Base-by-base conservation (phyloP, 805 yeast genomes). In the Yarrowia sp. region DNA sequence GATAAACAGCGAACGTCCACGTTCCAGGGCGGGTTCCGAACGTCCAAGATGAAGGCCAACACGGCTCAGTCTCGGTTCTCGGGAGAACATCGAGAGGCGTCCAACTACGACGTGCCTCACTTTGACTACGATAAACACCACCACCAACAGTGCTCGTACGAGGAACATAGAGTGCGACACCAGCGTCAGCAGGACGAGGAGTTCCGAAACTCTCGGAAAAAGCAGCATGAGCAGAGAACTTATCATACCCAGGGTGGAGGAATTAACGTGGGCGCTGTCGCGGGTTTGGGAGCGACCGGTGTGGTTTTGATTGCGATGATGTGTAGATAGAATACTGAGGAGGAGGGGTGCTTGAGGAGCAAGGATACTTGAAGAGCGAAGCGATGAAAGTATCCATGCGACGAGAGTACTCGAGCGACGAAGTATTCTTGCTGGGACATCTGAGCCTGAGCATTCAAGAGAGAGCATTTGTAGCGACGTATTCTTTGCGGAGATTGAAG, bases 81-180 rank as follows among this genome's bases (percentile, higher is more conserved):
- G 9, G 67, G 67, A 11, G 56, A 63, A 48, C 56, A 48, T 12
- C 59, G 71, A 19, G 64, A 68, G 16, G 72, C 72, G 49, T 72
- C 75, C 19, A 72, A 75, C 65, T 69, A 76, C 67, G 77, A 74
- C 49, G 81, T 78, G 26, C 79, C 81, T 12, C 81, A 79, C 70
- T 79, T 79, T 69, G 79, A 79, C 68, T 75, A 72, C 64, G 78
- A 73, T 63, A 68, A 68, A 70, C 81, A 79, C 69, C 73, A 72
- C 41, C 69, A 70, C 76, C 75, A 70, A 53, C 81, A 79, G 59
- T 69, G 55, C 56, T 74, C 75, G 40, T 75, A 75, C 69, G 80
- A 77, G 32, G 69, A 46, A 41, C 75, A 73, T 65, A 69, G 77
- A 14, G 69, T 72, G 48, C 71, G 70, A 41, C 68, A 53, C 59